Evolutionary conservation across 2,329 filamentous ascomycete genomes (phyloP), one percentile per base, ranked within the genome.

Genomic region (Leptodontidium sp.): DNA sequence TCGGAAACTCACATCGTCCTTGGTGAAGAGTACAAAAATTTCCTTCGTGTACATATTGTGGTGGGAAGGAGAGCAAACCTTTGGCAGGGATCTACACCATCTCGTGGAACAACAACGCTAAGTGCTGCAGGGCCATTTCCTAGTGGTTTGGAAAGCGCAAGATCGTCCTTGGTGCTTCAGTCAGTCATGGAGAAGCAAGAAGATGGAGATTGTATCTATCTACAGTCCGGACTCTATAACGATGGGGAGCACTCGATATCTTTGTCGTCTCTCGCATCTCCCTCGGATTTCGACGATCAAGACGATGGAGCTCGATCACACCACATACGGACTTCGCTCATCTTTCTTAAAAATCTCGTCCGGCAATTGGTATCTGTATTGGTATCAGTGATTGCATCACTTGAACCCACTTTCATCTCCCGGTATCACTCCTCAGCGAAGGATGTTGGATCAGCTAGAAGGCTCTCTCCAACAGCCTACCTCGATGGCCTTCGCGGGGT

Each of bases 401-500:
- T 64, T 4, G 24, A 53, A 26, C 61, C 61, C 29, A 40, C 29
- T n/a, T 64, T 64, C 17, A 38, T 64, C 0, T 45, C 47, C 6
- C 49, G n/a, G 17, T 64, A 38, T 52, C 47, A 17, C 49, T 52
- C 61, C 9, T 24, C 49, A 2, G 26, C 26, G 17, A 53, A 43
- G 24, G 49, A 43, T 9, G 12, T 21, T 24, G 45, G 9, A 15
- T 17, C 35, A n/a, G 61, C 53, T n/a, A 17, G 57, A 21, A 70
- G 69, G 66, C 12, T 70, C 2, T 80, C 72, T 68, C 76, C 80
- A 55, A 84, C 82, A 0, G 81, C 82, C 1, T 84, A 83, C 69
- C 80, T 84, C 59, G 82, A 84, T 71, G 82, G 82, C 43, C 77
- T 85, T 38, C 81, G 83, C 14, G 83, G 83, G 43, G 73, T 85